Conservation (phyloP, 2,329 filamentous ascomycete species). For the Phyllosticta citriasiana region DNA sequence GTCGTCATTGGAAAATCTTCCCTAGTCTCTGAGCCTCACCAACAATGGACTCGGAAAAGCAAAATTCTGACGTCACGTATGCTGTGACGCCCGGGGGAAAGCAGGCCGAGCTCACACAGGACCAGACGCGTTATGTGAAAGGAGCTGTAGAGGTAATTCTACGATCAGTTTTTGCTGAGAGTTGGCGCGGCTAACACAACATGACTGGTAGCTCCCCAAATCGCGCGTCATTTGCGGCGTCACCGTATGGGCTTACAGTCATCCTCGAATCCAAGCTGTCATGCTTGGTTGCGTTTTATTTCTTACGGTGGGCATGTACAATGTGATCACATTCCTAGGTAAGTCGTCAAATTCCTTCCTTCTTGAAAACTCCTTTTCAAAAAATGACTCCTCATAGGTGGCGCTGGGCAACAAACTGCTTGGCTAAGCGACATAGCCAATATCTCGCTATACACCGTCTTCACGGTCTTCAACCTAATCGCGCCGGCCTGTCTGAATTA, state of each 20-base stretch:
- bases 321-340: neutral
- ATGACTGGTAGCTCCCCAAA: neutral
- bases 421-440: neutral
- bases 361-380: no score
- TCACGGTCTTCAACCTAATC: neutral
- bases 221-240: neutral
- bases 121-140: neutral
- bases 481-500: neutral
- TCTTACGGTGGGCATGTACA: neutral
- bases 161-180: neutral
- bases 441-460: neutral
- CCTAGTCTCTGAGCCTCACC: neutral
- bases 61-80: neutral
- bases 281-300: neutral
- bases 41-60: neutral
- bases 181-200: neutral
- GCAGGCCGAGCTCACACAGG: neutral
- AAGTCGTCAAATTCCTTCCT: no score
- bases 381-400: neutral
- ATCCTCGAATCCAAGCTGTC: neutral
- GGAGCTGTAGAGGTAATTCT: neutral
- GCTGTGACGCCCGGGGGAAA: neutral
- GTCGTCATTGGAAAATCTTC: neutral
- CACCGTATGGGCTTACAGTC: neutral
- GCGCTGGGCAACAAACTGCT: neutral